Conservation (phyloP, 345 rosid species). For the Ceriops zippeliana region DNA sequence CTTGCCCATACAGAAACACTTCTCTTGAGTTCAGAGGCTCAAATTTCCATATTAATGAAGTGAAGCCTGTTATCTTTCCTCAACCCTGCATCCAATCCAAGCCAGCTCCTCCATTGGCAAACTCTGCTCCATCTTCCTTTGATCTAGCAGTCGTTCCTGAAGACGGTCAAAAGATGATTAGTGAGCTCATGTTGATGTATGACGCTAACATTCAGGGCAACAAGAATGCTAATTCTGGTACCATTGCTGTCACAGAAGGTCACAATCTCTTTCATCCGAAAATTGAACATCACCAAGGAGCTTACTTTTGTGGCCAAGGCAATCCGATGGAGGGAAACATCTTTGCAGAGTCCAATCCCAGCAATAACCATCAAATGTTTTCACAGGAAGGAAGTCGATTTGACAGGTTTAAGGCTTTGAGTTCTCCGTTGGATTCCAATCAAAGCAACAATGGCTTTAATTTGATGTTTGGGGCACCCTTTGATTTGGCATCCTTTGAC, state of each 20-base stretch:
- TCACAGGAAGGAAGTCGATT: conserved; percentile 45
- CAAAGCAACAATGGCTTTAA: conserved; percentile 38
- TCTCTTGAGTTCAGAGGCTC: conserved; percentile 53
- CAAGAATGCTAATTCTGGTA: conserved; percentile 34
- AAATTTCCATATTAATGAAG: conserved; percentile 61
- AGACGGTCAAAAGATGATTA: conserved; percentile 88
- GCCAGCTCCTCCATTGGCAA: conserved; percentile 31
- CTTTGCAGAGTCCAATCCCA: conserved; percentile 53
- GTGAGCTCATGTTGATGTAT: conserved; percentile 76
- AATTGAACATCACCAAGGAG: conserved; percentile 56
- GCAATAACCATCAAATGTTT: conserved; percentile 41
- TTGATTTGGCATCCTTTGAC: conserved; percentile 58
- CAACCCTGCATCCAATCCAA: conserved; percentile 50
- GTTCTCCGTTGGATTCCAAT: conserved; percentile 44
- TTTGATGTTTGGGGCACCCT: conserved; percentile 61
- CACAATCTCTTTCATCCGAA: conserved; percentile 43
- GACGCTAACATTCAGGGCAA: conserved; percentile 57
- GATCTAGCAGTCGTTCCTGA: conserved; percentile 86
- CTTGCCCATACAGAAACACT: conserved; percentile 47
- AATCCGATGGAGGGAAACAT: conserved; percentile 48
- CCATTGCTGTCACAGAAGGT: conserved; percentile 35
- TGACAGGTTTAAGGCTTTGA: conserved; percentile 42
- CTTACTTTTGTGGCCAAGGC: conserved; percentile 42
- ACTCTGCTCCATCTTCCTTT: conserved; percentile 40
- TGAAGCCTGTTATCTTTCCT: conserved; percentile 66